Evolutionary conservation across 2,329 filamentous ascomycete species (phyloP).

Genomic region (Ophiostoma novo-ulmi): DNA sequence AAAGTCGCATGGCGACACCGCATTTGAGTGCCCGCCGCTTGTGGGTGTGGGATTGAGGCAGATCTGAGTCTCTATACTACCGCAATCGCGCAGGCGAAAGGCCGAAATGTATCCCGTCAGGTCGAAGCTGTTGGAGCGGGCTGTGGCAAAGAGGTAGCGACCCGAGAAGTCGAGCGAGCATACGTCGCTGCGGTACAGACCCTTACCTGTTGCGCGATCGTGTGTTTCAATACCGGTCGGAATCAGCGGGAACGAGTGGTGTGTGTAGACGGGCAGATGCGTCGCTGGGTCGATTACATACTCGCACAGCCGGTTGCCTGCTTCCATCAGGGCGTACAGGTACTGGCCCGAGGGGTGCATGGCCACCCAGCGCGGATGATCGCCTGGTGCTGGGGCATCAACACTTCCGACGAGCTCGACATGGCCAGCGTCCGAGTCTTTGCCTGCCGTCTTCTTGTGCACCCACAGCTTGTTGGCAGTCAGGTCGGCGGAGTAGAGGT

Average conservation of each 20-base stretch:
- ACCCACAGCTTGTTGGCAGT: slow-evolving; percentile 78
- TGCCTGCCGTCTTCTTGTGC: slow-evolving; percentile 57
- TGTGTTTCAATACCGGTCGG: slow-evolving; percentile 60
- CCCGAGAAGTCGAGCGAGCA: slow-evolving; percentile 65
- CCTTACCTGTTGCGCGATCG: slow-evolving; percentile 38
- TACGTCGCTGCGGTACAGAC: slow-evolving; percentile 82
- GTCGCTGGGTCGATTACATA: slow-evolving; percentile 72
- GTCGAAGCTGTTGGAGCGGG: slow-evolving; percentile 69
- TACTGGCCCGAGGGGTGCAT: slow-evolving; percentile 73
- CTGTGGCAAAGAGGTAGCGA: slow-evolving; percentile 75
- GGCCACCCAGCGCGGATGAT: slow-evolving; percentile 85
- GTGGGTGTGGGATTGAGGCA: slow-evolving; percentile 80
- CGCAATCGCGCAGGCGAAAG: slow-evolving; percentile 64
- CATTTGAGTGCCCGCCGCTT: slow-evolving; percentile 82
- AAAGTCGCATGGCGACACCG: slow-evolving; percentile 78
- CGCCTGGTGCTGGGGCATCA: slow-evolving; percentile 62
- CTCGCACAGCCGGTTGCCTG: slow-evolving; percentile 76
- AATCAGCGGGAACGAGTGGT: slow-evolving; percentile 70
- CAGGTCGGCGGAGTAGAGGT: slow-evolving; percentile 75
- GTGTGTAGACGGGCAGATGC: slow-evolving; percentile 72
- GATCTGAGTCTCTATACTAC: slow-evolving; percentile 71
- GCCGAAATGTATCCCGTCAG: slow-evolving; percentile 79
- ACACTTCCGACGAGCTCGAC: slow-evolving; percentile 67
- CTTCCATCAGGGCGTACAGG: slow-evolving; percentile 83
- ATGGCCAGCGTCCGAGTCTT: slow-evolving; percentile 44